These are phyloP conservation scores for Chrysochromulina parva DNA, from an alignment of 78 protist genomes.

Conservation along the genomic window DNA sequence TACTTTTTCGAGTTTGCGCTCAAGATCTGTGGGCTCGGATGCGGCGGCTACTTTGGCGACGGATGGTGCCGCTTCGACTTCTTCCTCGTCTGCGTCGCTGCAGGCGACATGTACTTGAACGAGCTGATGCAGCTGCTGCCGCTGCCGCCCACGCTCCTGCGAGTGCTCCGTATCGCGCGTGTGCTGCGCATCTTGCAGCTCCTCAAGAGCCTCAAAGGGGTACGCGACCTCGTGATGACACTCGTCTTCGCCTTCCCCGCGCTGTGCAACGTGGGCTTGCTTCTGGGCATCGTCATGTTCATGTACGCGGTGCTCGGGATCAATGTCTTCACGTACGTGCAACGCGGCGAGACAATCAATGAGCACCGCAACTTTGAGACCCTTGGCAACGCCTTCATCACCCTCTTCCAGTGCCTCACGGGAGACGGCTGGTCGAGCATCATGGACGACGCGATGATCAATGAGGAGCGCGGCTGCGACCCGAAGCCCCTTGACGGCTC, in stretches of 20 bases:
- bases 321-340: neutral
- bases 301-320: neutral
- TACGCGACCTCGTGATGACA: neutral
- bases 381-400: neutral
- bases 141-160: neutral
- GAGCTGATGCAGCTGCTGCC: neutral
- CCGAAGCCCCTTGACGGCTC: neutral
- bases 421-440: neutral
- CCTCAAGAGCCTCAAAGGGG: neutral
- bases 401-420: neutral
- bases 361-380: neutral
- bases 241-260: neutral
- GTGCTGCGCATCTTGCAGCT: neutral
- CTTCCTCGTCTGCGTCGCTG: neutral
- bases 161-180: neutral
- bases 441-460: neutral
- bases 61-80: neutral
- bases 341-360: no score
- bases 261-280: neutral
- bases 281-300: neutral
- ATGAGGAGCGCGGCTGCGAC: neutral
- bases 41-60: neutral
- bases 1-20: neutral
- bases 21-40: neutral
- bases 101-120: neutral